Base-by-base conservation (phyloP, 2,329 filamentous ascomycete genomes). In the Phialophora macrospora region DNA sequence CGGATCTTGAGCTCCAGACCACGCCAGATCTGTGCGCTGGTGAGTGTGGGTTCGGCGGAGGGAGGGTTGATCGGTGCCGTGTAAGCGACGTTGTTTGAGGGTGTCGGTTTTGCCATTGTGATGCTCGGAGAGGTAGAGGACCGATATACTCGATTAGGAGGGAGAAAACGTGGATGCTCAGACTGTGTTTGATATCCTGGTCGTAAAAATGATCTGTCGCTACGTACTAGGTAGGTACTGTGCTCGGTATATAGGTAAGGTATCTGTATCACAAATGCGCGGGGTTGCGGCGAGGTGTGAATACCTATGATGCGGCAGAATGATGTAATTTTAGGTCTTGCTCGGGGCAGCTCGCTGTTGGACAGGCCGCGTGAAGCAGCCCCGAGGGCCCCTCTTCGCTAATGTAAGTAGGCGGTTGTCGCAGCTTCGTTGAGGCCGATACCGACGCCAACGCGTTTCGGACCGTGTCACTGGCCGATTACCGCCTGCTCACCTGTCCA, bases 51-150 rank as follows among this genome's bases (percentile, higher is more conserved):
- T 24, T 66, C 71, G 6, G 68, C 67, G 1, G 72, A 73, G 2
- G 75, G 56, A 48, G 77, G 75, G 63, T 80, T 80, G 68, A 80
- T 74, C 2, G 74, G 73, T 2, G 75, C 73, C 8, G 77, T 79
- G 72, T 74, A 78, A 49, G 77, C 76, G 65, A 78, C 60, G 68
- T 78, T 74, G 68, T 76, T 76, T 24, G 74, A 64, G 38, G 68
- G 67, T 38, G 65, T 66, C 20, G 54, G 62, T 20, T 51, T 49
- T 20, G n/a, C 11, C 20, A 34, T 22, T 17, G 30, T 60, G 14
- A 14, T n/a, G 14, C 24, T 17, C 26, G 48, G 30, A 44, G 7
- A 32, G 28, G 49, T 7, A 26, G 38, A 8, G 22, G 9, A 26
- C 48, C 9, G 14, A n/a, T 44, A 8, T n/a, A n/a, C 1, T 17